Conservation (phyloP, 495 filamentous ascomycete genomes). For the Tuber umbilicatum region DNA sequence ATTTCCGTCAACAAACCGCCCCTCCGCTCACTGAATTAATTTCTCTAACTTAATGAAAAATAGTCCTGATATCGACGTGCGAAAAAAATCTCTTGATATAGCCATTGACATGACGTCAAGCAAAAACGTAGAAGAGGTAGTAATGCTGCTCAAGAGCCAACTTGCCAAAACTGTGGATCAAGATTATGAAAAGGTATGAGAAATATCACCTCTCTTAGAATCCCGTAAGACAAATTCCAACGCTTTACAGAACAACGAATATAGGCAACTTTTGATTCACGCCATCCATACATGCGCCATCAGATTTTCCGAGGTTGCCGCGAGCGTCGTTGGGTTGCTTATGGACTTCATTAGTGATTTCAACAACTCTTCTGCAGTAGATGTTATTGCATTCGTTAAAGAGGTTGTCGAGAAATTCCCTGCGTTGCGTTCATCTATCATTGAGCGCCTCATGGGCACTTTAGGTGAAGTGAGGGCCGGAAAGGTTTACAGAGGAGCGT, state of each 20-base stretch:
- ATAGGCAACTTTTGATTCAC: conserved; percentile 90
- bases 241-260: conserved; percentile 70
- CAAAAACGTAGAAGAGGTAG: conserved; percentile 98
- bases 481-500: conserved; percentile 90
- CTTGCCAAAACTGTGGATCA: conserved; percentile 96
- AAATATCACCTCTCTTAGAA: conserved; percentile 1
- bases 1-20: conserved; percentile 7
- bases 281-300: conserved; percentile 97
- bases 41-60: conserved; percentile 3
- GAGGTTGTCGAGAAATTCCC: conserved; percentile 99
- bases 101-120: conserved; percentile 96
- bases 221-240: conserved; percentile 32
- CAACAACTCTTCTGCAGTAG: conserved; percentile 91
- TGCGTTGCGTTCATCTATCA: conserved; percentile 73
- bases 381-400: conserved; percentile 97
- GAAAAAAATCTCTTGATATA: conserved; percentile 82
- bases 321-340: conserved; percentile 90
- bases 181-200: conserved; percentile 82
- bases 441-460: conserved; percentile 81
- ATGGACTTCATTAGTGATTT: conserved; percentile 99
- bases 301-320: conserved; percentile 96
- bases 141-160: conserved; percentile 94
- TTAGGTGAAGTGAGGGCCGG: conserved; percentile 90
- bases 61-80: conserved; percentile 92
- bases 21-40: conserved; percentile 5